Base-by-base conservation (phyloP, 2,329 filamentous ascomycete species). In the Neonectria faginata region DNA sequence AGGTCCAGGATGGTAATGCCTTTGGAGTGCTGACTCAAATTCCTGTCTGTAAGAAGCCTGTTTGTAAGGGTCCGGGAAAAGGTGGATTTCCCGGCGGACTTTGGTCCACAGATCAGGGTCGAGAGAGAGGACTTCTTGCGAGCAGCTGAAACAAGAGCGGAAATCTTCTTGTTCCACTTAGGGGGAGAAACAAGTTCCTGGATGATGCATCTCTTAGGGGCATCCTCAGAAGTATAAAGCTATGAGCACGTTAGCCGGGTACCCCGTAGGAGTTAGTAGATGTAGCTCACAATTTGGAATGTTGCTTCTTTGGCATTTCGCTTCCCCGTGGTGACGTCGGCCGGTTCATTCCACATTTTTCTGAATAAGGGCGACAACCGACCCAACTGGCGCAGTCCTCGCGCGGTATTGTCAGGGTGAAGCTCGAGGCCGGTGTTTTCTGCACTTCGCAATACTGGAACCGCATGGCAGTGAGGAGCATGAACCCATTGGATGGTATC, bases 51-150 rank as follows among this genome's bases (percentile, higher is more conserved):
- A n/a, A 92, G 77, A 9, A 92, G 79, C 11, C 87, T 85, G 72
- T 94, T 94, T 9, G 85, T 79, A 2, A 94, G 80, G 5, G 93
- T 77, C 52, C 86, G 87, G 12, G 87, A 86, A 74, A 94, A 92
- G 0, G 91, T 93, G 1, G 92, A 94, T 73, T 94, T 94, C 2
- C 92, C 92, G 3, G 91, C 88, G 0, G 87, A 89, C 67, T 93
- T 92, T 0, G 90, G 87, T 0, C 92, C 92, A 54, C 89, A 89
- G 3, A 93, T 80, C 65, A 94, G 81, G 7, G 88, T 81, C 2
- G 81, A 79, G 2, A 77, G 77, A 50, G 77, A 75, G 7, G 72
- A 76, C 14, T 73, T 75, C 42, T 76, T 78, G 53, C 76, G 80
- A 11, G 70, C 71, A 39, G 72, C 59, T 1, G 60, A 61, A 9